Evolutionary conservation across 495 filamentous ascomycete genomes (phyloP).

Genomic region (Tuber aestivum): DNA sequence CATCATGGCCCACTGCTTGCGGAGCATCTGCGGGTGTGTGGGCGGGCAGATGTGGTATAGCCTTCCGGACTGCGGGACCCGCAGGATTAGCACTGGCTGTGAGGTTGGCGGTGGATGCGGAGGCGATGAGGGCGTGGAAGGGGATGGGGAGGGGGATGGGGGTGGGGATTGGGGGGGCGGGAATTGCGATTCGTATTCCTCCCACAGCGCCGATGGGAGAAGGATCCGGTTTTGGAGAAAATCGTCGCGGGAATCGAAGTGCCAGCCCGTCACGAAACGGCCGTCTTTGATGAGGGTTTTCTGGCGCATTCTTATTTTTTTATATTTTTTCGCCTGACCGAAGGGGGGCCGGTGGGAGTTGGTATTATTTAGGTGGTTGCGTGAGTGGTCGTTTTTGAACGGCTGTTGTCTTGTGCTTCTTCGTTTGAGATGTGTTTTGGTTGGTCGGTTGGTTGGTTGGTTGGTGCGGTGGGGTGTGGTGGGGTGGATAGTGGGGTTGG

Average conservation of each 20-base stretch:
- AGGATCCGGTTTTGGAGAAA: neutral
- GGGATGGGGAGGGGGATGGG: neutral
- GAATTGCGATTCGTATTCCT: neutral
- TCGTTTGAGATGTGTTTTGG: too few species aligned
- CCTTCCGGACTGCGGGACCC: neutral
- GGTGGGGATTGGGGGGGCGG: neutral
- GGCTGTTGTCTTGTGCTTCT: too few species aligned
- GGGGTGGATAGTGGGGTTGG: neutral
- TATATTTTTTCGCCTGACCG: neutral
- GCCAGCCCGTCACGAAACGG: conserved; percentile 1
- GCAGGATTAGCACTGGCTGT: neutral
- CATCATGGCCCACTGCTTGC: neutral
- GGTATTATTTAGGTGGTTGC: too few species aligned
- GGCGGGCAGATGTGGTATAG: neutral
- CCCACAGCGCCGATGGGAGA: neutral
- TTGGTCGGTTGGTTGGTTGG: neutral
- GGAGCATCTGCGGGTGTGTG: neutral
- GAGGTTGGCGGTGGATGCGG: neutral
- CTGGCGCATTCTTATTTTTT: neutral
- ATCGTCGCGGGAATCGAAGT: neutral
- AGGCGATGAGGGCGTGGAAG: neutral
- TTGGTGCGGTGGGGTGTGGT: neutral
- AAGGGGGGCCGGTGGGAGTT: neutral
- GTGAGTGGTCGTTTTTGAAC: too few species aligned
- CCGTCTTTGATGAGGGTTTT: neutral